Evolutionary conservation across 345 rosid genomes (phyloP).

Genomic region (Aquilaria yunnanensis): DNA sequence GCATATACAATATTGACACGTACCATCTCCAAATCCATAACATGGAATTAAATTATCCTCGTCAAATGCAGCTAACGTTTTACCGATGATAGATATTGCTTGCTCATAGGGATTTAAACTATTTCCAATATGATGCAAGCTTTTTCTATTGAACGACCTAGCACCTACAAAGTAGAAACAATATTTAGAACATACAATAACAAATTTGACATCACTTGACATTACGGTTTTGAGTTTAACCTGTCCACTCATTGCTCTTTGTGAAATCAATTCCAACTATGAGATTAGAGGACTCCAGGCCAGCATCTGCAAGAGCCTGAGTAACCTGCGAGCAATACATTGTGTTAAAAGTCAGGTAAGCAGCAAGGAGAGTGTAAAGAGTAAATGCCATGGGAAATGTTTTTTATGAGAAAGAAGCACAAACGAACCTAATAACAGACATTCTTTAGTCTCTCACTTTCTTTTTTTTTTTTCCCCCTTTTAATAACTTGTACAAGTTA

Average conservation of each 20-base stretch:
- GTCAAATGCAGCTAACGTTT: conserved; percentile 76
- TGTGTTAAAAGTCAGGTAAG: neutral
- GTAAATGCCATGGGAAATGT: neutral
- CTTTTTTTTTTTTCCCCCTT: too few relatives aligned
- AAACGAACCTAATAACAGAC: neutral
- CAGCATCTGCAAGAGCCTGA: conserved; percentile 75
- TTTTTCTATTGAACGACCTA: conserved; percentile 58
- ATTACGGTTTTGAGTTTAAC: conserved; percentile 23
- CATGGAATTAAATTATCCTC: conserved; percentile 97
- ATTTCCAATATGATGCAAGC: conserved; percentile 72
- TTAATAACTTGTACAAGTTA: too few relatives aligned
- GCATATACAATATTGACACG: conserved; percentile 4
- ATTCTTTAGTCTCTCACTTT: too few relatives aligned
- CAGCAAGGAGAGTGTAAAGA: neutral
- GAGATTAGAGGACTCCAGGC: conserved; percentile 95
- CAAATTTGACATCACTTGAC: too few relatives aligned
- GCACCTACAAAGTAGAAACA: conserved; percentile 42
- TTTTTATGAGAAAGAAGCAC: neutral
- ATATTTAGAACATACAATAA: conserved; percentile 7
- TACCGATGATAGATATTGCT: conserved; percentile 88
- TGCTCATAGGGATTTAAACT: conserved; percentile 81
- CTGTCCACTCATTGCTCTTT: conserved; percentile 99
- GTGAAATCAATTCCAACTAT: conserved; percentile 98
- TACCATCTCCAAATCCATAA: conserved; percentile 97
- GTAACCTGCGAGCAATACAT: conserved; percentile 54